phyloP scores from a whole-genome alignment of 2,329 filamentous ascomycete genomes.

The Stemphylium lycopersici region DNA sequence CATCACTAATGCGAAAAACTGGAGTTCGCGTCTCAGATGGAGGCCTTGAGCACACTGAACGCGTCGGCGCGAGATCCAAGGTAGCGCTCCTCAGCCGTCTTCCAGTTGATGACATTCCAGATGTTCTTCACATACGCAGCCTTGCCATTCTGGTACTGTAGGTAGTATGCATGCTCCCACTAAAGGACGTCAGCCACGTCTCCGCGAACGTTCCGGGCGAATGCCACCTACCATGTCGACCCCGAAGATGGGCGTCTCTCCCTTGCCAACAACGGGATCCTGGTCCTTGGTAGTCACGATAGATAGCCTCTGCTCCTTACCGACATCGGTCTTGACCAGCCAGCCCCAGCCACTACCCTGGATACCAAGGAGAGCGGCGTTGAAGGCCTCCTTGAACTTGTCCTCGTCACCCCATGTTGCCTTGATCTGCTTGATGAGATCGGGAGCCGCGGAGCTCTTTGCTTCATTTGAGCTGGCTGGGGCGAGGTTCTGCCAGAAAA shows the following conservation, averaged over 20 bases:
- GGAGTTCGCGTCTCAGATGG: slow-evolving; percentile 23
- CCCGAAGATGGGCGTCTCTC: slow-evolving; percentile 72
- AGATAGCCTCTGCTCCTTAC: slow-evolving; percentile 59
- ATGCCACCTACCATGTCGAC: slow-evolving; percentile 68
- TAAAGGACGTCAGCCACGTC: background rate
- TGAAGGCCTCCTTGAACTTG: slow-evolving; percentile 70
- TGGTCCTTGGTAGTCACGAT: slow-evolving; percentile 88
- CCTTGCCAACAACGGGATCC: slow-evolving; percentile 70
- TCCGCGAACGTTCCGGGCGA: background rate
- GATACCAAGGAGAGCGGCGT: slow-evolving; percentile 68
- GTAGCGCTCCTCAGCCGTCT: slow-evolving; percentile 69
- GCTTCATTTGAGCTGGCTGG: slow-evolving; percentile 66
- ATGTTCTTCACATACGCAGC: slow-evolving; percentile 76
- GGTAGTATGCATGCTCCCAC: slow-evolving; percentile 92
- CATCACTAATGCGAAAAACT: background rate
- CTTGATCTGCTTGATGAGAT: slow-evolving; percentile 66
- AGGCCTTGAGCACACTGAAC: slow-evolving; percentile 48
- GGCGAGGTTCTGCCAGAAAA: slow-evolving; percentile 87
- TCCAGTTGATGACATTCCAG: slow-evolving; percentile 82
- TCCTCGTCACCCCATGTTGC: slow-evolving; percentile 72
- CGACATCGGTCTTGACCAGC: slow-evolving; percentile 72
- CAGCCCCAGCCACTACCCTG: slow-evolving; percentile 91
- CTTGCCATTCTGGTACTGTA: slow-evolving; percentile 81
- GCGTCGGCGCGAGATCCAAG: slow-evolving; percentile 51
- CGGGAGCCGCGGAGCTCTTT: slow-evolving; percentile 60